Conservation (phyloP, 768 basidiomycete species). For the Suillus subluteus region DNA sequence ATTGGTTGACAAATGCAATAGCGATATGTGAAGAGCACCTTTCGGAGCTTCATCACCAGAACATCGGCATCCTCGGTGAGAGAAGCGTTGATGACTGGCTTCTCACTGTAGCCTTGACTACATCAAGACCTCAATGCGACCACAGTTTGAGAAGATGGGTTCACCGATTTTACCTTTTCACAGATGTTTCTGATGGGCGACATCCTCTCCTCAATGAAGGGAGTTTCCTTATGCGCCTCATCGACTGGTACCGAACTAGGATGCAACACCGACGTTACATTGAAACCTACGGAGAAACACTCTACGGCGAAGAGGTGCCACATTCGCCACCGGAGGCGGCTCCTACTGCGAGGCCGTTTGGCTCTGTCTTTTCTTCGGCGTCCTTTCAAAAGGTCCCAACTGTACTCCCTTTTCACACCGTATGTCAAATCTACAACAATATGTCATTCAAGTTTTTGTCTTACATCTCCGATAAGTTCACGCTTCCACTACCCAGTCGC, state of each 20-base stretch:
- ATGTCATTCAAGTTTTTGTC: neutral
- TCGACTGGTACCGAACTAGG: constrained; percentile 46
- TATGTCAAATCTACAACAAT: constrained; percentile 23
- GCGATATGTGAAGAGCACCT: constrained; percentile 43
- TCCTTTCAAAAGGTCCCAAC: constrained; percentile 39
- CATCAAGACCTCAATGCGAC: constrained; percentile 26
- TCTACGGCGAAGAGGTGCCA: constrained; percentile 21
- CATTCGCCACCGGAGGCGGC: constrained; percentile 13
- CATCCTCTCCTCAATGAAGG: constrained; percentile 39
- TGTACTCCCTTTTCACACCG: constrained; percentile 54
- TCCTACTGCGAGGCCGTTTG: constrained; percentile 21
- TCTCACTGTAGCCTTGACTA: constrained; percentile 33
- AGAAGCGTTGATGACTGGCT: constrained; percentile 42
- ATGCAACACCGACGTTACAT: constrained; percentile 49
- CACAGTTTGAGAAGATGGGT: constrained; percentile 37
- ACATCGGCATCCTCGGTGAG: constrained; percentile 31
- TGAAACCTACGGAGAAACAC: constrained; percentile 36
- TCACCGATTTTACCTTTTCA: constrained; percentile 33
- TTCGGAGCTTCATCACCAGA: constrained; percentile 33
- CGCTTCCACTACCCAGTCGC: constrained; percentile 45
- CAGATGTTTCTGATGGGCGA: constrained; percentile 23
- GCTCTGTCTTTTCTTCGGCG: constrained; percentile 26
- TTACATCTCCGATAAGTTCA: constrained; percentile 40
- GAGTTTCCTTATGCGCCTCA: constrained; percentile 47
- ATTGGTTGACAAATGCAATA: constrained; percentile 43